Base-by-base conservation (phyloP, 1,284 basidiomycete species). In the Malassezia restricta region DNA sequence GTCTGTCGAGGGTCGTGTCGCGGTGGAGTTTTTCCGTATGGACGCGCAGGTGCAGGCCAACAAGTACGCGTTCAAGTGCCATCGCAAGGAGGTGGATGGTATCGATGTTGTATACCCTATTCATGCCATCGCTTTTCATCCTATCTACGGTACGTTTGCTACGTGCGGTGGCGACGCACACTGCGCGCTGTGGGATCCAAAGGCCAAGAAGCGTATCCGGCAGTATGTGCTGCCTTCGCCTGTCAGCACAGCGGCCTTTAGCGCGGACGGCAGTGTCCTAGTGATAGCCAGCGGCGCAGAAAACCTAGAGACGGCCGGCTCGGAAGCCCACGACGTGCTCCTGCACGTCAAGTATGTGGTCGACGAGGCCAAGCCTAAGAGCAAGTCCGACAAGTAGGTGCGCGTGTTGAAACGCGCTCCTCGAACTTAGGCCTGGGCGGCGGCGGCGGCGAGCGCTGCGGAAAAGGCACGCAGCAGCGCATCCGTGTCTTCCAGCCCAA, bases 71-170 rank as follows among this genome's bases (percentile, higher is more conserved):
- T 99, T 96, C 81, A 91, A 96, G 71, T 95, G 91, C 64, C 92
- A 99, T 70, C 80, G 92, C 15, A 84, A 89, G 69, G 83, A 85
- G 1, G 82, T 90, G 4, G 83, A 87, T 43, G 86, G 86, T 33
- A 84, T 86, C n/a, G 94, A 99, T 71, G 86, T 90, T 59, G 90
- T 96, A n/a, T 98, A 89, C 82, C 90, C 92, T 0, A 91, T 98
- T 59, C 94, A 96, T 68, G 82, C 86, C 0, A 79, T 99, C 30
- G 87, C 87, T 0, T 98, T 96, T 77, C 50, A 49, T 7, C 37
- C 29, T 28, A 52, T 85, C 15, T 85, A 86, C 76, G 92, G 90
- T 71, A 95, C 92, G 0, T 96, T 98, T 68, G 89, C 87, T 0
- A 90, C 88, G 0, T 86, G 85, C 2, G 92, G 91, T 30, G 92